Percentiles rank a stretch among this genome's conserved stretches.
Conservation (phyloP, 805 yeast species). For the Kluyveromyces lactis region DNA sequence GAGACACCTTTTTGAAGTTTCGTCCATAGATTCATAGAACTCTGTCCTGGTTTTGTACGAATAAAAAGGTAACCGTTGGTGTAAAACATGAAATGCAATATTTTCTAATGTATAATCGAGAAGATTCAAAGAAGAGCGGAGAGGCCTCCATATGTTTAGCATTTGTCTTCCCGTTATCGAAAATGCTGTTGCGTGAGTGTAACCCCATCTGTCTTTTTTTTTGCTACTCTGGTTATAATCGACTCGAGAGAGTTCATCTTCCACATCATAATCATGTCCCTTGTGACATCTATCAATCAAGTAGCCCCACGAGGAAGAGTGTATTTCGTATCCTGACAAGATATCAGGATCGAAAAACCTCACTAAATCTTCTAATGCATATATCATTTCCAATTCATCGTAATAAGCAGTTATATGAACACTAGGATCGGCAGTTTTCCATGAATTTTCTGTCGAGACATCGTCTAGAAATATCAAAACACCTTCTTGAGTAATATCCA, state of each 20-base stretch:
- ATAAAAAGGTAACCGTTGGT: slow-evolving; percentile 59
- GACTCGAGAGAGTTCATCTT: slow-evolving; percentile 57
- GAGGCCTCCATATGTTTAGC: slow-evolving; percentile 74
- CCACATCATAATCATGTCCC: slow-evolving; percentile 42
- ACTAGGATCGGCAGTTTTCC: slow-evolving; percentile 12
- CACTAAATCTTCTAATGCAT: slow-evolving; percentile 46
- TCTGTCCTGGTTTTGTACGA: slow-evolving; percentile 39
- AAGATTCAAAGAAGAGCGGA: slow-evolving; percentile 55
- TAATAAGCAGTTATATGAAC: slow-evolving; percentile 35
- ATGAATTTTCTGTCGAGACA: slow-evolving; percentile 4
- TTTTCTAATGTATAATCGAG: slow-evolving; percentile 70
- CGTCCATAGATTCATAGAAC: slow-evolving; percentile 31
- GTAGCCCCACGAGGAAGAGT: slow-evolving; percentile 84
- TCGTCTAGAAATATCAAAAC: slow-evolving; percentile 21
- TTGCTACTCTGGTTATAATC: slow-evolving; percentile 40
- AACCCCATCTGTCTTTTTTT: slow-evolving; percentile 70
- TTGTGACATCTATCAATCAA: slow-evolving; percentile 52
- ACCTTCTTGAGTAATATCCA: slow-evolving; percentile 33
- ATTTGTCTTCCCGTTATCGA: slow-evolving; percentile 73
- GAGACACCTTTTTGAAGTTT: slow-evolving; percentile 31
- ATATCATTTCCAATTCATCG: slow-evolving; percentile 53
- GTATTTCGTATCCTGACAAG: slow-evolving; percentile 76
- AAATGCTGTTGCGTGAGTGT: slow-evolving; percentile 64
- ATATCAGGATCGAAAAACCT: slow-evolving; percentile 78
- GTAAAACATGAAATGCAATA: slow-evolving; percentile 58